phyloP scores from a whole-genome alignment of 2,329 filamentous ascomycete species.

The Penicillium sp. region DNA sequence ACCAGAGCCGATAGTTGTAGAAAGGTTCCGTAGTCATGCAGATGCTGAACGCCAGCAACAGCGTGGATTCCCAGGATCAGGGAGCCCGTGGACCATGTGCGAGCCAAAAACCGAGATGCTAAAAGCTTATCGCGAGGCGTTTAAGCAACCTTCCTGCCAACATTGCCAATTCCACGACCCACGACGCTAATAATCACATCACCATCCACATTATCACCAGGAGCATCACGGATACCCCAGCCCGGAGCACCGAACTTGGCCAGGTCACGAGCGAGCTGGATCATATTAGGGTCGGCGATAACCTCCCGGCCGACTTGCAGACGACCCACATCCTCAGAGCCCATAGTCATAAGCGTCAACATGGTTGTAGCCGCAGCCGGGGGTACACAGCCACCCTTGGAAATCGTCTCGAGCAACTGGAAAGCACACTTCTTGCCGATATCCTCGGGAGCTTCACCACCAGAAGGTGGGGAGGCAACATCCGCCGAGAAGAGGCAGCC shows the following conservation, averaged over 20 bases:
- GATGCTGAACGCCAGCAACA: background rate
- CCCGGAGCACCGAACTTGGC: constrained; percentile 86
- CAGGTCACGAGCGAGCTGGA: constrained; percentile 81
- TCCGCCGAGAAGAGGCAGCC: constrained; percentile 89
- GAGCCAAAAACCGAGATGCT: constrained; percentile 5
- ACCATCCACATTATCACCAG: constrained; percentile 63
- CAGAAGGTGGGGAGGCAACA: constrained; percentile 70
- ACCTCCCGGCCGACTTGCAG: constrained; percentile 80
- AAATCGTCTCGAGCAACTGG: constrained; percentile 82
- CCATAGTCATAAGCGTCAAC: constrained; percentile 95
- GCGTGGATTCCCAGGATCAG: too few relatives aligned
- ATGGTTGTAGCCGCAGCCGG: constrained; percentile 72
- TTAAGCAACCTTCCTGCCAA: constrained; percentile 83
- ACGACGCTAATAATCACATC: constrained; percentile 90
- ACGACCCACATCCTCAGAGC: constrained; percentile 90
- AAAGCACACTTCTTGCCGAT: constrained; percentile 86
- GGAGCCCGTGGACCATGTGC: background rate
- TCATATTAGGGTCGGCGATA: constrained; percentile 75
- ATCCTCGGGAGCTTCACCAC: constrained; percentile 85
- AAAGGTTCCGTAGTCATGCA: background rate
- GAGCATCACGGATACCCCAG: constrained; percentile 83
- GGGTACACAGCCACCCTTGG: constrained; percentile 79
- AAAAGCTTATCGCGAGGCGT: constrained; percentile 11
- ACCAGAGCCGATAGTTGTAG: background rate
- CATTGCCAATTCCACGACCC: constrained; percentile 89